Evolutionary conservation across 176 grass and related monocot species (phyloP).

Genomic region (Rhipidocladum racemiflorum): DNA sequence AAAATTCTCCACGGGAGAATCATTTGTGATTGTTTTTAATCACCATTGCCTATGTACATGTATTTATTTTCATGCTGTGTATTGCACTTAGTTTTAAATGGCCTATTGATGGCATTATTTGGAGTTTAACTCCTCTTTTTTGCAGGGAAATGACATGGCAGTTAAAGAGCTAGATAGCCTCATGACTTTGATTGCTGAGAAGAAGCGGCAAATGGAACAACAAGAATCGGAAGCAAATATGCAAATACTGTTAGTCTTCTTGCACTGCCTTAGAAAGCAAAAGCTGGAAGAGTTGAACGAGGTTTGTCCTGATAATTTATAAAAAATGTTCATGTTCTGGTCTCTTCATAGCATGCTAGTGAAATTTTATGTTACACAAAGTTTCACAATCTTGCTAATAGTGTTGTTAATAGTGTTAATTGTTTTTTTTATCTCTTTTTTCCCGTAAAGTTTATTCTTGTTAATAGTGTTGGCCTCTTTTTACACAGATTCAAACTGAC

Average conservation of each 20-base stretch:
- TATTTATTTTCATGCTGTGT: neutral
- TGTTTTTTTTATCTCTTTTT: neutral
- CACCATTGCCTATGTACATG: neutral
- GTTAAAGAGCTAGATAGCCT: slow-evolving; percentile 83
- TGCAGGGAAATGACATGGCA: slow-evolving; percentile 85
- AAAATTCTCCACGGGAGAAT: neutral
- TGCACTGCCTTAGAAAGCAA: slow-evolving; percentile 97
- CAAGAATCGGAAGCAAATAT: slow-evolving; percentile 97
- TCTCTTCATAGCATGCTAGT: neutral
- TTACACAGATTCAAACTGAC: slow-evolving; percentile 88
- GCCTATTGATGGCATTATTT: neutral
- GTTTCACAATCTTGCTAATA: neutral
- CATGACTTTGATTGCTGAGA: slow-evolving; percentile 80
- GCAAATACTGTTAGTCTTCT: slow-evolving; percentile 95
- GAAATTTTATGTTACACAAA: neutral
- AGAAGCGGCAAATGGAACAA: slow-evolving; percentile 94
- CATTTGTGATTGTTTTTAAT: neutral
- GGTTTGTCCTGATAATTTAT: slow-evolving; percentile 40
- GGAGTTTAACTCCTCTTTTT: slow-evolving; percentile 29
- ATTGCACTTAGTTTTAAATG: neutral
- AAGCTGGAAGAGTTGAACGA: slow-evolving; percentile 96
- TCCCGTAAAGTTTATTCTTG: neutral
- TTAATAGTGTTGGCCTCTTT: slow-evolving; percentile 12
- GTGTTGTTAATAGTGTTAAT: too few relatives aligned
- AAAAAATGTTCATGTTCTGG: neutral